These are phyloP conservation scores for Leccinum uliginosum DNA, from an alignment of 768 basidiomycete genomes.

Conservation along the genomic window DNA sequence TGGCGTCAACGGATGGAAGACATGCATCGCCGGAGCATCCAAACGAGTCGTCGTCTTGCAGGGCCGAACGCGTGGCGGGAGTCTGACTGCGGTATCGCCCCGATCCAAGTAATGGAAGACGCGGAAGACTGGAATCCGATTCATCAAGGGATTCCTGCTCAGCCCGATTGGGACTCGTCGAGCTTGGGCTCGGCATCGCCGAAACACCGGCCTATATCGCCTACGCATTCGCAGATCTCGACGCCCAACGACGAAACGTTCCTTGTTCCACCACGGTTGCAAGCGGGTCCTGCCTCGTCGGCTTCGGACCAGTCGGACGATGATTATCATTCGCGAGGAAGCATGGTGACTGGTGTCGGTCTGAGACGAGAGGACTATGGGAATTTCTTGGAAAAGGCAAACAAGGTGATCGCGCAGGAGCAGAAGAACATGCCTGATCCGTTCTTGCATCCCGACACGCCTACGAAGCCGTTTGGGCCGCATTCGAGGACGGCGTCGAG, in stretches of 20 bases:
- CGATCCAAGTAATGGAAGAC: constrained; percentile 50
- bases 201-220: constrained; percentile 46
- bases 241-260: constrained; percentile 42
- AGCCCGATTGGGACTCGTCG: constrained; percentile 74
- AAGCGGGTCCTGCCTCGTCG: constrained; percentile 29
- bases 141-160: constrained; percentile 55
- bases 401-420: constrained; percentile 76
- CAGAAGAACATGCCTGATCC: constrained; percentile 80
- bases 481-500: constrained; percentile 80
- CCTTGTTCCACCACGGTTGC: constrained; percentile 32
- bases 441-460: constrained; percentile 63
- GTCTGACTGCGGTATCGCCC: constrained; percentile 54
- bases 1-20: constrained; percentile 97
- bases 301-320: constrained; percentile 58
- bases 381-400: constrained; percentile 83
- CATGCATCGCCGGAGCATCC: constrained; percentile 85
- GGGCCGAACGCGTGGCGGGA: constrained; percentile 74
- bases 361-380: constrained; percentile 47
- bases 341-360: constrained; percentile 18
- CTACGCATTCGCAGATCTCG: constrained; percentile 59
- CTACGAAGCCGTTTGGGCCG: constrained; percentile 70
- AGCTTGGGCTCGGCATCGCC: constrained; percentile 42
- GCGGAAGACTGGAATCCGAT: constrained; percentile 80
- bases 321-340: constrained; percentile 47
- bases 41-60: constrained; percentile 61